These are phyloP conservation scores for Tolypocladium capitatum DNA, from an alignment of 2,329 filamentous ascomycete species.

Conservation along the genomic window DNA sequence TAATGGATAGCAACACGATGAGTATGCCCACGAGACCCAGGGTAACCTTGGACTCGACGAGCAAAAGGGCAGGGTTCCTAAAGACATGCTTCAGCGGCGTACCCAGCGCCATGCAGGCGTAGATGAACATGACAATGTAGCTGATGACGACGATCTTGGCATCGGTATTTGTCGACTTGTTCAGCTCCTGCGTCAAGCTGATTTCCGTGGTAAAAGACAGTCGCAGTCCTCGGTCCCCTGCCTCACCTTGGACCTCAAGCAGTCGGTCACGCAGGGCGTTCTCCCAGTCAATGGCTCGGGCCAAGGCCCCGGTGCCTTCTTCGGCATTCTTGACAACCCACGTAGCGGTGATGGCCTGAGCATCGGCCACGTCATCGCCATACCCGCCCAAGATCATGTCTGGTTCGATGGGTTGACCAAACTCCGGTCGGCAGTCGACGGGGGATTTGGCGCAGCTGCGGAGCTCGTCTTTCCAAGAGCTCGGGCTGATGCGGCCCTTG, in stretches of 20 bases:
- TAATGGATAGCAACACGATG: slow-evolving; percentile 96
- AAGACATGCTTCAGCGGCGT: slow-evolving; percentile 70
- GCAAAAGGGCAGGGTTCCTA: slow-evolving; percentile 65
- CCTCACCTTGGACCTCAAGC: slow-evolving; percentile 68
- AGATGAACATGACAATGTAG: slow-evolving; percentile 98
- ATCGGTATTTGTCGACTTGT: slow-evolving; percentile 96
- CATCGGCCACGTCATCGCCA: slow-evolving; percentile 53
- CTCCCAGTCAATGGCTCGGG: slow-evolving; percentile 81
- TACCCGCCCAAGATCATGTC: slow-evolving; percentile 79
- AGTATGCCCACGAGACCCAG: slow-evolving; percentile 88
- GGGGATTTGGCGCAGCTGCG: slow-evolving; percentile 65
- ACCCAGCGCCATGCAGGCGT: slow-evolving; percentile 83
- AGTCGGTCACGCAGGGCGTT: slow-evolving; percentile 61
- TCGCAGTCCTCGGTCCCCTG: slow-evolving; percentile 61
- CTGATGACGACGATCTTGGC: slow-evolving; percentile 93
- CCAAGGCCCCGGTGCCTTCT: slow-evolving; percentile 58
- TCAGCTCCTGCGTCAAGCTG: slow-evolving; percentile 87
- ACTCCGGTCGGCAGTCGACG: slow-evolving; percentile 74
- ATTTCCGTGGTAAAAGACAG: slow-evolving; percentile 93
- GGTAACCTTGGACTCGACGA: slow-evolving; percentile 95
- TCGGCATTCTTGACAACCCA: slow-evolving; percentile 88
- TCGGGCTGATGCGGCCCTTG: slow-evolving; percentile 23
- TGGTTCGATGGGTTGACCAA: slow-evolving; percentile 77
- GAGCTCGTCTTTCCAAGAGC: slow-evolving; percentile 60
- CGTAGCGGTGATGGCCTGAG: slow-evolving; percentile 72